Evolutionary conservation across 306 rosid species (phyloP), one percentile per base, ranked within the genome.

Genomic region (Citrullus amarus): DNA sequence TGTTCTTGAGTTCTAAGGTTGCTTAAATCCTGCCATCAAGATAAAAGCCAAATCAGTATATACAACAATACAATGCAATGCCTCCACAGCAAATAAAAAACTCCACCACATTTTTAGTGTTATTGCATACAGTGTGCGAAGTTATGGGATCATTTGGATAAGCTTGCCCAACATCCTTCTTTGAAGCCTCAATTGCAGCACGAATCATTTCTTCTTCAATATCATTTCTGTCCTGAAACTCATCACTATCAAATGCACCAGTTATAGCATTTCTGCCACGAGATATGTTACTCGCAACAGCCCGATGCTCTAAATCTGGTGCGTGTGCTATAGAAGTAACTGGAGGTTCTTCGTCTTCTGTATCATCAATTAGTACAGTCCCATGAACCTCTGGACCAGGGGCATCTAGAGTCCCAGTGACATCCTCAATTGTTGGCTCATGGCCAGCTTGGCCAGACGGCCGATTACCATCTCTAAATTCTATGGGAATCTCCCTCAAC

Each of bases 101-200:
- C 44, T 77, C 78, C 85, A 67, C 56, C 17, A 39, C 15, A 4
- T 15, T 32, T 8, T 9, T 30, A 46, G 44, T 22, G 77, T 55
- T 28, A 38, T 6, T 22, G 81, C 91, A 75, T 89, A 92, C 97
- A 85, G 41, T 65, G 77, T 88, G 85, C 50, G 80, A 79, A 82
- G 56, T 81, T 76, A 79, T 66, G 72, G 79, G 79, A 59, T 86
- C 89, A 82, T 81, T 85, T 38, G 80, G 69, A 71, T 79, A 81
- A 53, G 85, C 81, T 81, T 84, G 91, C 84, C 82, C 92, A 67
- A 83, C 91, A 77, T 95, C 98, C 79, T 78, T 59, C 76, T 79
- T 89, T 80, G 98, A 95, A 85, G 97, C 97, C 81, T 92, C 97
- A 66, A 95, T 92, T 77, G 97, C 98, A 82, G 98, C 97, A 58